phyloP scores from a whole-genome alignment of 2,329 filamentous ascomycete genomes.

The Phialophora macrospora region DNA sequence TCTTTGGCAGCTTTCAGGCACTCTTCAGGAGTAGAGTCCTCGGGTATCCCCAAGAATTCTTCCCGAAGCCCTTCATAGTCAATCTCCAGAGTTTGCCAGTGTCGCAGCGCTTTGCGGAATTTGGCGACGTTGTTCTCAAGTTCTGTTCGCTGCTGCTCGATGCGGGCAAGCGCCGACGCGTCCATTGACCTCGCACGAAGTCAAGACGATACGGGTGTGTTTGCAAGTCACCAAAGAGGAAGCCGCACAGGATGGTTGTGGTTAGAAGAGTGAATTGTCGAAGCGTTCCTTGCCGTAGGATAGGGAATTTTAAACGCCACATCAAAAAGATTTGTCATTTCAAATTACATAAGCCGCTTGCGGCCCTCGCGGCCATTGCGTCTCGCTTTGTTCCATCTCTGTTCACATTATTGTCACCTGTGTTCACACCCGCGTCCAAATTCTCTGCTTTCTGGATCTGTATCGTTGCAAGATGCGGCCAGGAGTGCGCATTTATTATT shows the following conservation, averaged over 20 bases:
- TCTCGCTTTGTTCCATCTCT: not conserved
- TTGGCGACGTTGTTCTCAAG: slow-evolving; percentile 77
- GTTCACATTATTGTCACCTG: not conserved
- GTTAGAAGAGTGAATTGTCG: not conserved
- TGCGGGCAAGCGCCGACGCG: slow-evolving; percentile 63
- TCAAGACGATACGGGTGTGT: not conserved
- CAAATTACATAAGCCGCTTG: slow-evolving; percentile 9
- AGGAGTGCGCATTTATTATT: not conserved
- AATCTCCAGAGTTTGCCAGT: slow-evolving; percentile 89
- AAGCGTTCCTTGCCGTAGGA: not conserved
- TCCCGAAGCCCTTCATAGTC: slow-evolving; percentile 91
- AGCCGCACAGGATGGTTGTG: not conserved
- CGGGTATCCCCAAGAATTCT: slow-evolving; percentile 67
- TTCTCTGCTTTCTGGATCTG: not conserved
- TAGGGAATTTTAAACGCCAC: slow-evolving; percentile 17
- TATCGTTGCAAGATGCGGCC: not conserved
- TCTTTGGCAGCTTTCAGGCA: slow-evolving; percentile 56
- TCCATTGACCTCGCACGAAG: slow-evolving; percentile 36
- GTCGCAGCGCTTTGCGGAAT: slow-evolving; percentile 74
- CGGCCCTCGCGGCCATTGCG: too few species aligned
- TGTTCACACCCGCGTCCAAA: not conserved
- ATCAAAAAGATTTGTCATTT: slow-evolving; percentile 20
- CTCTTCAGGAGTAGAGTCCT: slow-evolving; percentile 57
- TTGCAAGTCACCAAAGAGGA: not conserved
- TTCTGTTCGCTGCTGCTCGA: slow-evolving; percentile 74